Evolutionary conservation across 495 filamentous ascomycete species (phyloP).

Genomic region (Staphylotrichum tortipilum): DNA sequence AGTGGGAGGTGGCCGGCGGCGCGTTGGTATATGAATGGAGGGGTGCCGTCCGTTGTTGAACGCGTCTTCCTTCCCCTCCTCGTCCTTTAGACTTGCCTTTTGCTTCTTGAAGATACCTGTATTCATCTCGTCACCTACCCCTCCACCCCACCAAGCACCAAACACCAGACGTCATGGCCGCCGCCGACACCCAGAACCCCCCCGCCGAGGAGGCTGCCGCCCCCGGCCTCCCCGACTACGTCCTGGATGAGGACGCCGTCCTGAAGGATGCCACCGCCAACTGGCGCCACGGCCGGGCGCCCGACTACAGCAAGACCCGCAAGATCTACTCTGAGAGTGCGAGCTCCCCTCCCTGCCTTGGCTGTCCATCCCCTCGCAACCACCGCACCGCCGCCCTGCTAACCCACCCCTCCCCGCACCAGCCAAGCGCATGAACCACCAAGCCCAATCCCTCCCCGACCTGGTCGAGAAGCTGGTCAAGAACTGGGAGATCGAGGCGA

Average conservation of each 20-base stretch:
- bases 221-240: constrained; percentile 46
- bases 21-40: not conserved
- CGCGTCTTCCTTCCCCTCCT: not conserved
- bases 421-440: constrained; percentile 48
- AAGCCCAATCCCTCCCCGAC: constrained; percentile 44
- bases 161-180: not conserved
- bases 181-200: not conserved
- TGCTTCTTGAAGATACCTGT: no score
- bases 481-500: constrained; percentile 65
- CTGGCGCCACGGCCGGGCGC: constrained; percentile 52
- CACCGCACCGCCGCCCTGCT: not conserved
- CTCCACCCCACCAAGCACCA: not conserved
- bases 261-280: constrained; percentile 42
- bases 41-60: not conserved
- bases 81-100: not conserved
- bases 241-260: constrained; percentile 51
- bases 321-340: constrained; percentile 43
- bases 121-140: not conserved
- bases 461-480: constrained; percentile 63
- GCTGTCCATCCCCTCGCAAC: not conserved
- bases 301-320: constrained; percentile 54
- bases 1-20: not conserved
- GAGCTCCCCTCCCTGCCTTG: constrained; percentile 2
- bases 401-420: constrained; percentile 20
- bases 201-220: no score